Base-by-base conservation (phyloP, 305 asterid genomes). In the Fraxinus platypoda region DNA sequence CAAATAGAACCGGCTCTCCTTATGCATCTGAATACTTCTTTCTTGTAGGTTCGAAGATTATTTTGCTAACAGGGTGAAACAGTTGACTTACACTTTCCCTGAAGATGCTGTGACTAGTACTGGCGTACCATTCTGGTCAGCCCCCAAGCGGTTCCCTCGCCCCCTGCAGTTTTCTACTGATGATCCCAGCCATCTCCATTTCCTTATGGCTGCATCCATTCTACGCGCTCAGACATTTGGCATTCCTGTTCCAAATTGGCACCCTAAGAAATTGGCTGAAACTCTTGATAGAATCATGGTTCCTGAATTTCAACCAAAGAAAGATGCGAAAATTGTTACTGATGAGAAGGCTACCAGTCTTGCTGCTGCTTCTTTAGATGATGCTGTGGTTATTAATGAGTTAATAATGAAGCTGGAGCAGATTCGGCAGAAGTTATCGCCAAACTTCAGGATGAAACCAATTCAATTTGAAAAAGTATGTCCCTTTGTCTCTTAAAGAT, bases 51-150 rank as follows among this genome's bases (percentile, higher is more conserved):
- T 95, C 81, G 99, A 94, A 83, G 99, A 95, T 86, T 94, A 95
- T 86, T 95, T 91, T 85, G 79, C 92, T 0, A 90, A 92, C 87
- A 86, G 97, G 81, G 94, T 95, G 85, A 94, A 94, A 88, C 99
- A 95, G 84, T 86, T 95, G 87, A 91, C 89, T 38, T 95, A 77
- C 84, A 95, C 98, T 73, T 95, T 95, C 81, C 99, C 99, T 1
- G 99, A 95, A 86, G 97, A 95, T 86, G 93, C 99, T 80, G 87
- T 92, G 62, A 95, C 98, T 54, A 94, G 97, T 84, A 94, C 91
- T 13, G 99, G 97, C 68, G 91, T 92, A 80, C 97, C 94, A 64
- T 95, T 95, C 83, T 95, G 99, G 99, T 95, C 99, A 13, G 97
- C 99, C 38, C 99, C 99, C 5, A 95, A 95, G 88, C 87, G 99